Evolutionary conservation across 805 yeast species (phyloP), one percentile per base, ranked within the genome.

Genomic region (Allodekkera sacchari): DNA sequence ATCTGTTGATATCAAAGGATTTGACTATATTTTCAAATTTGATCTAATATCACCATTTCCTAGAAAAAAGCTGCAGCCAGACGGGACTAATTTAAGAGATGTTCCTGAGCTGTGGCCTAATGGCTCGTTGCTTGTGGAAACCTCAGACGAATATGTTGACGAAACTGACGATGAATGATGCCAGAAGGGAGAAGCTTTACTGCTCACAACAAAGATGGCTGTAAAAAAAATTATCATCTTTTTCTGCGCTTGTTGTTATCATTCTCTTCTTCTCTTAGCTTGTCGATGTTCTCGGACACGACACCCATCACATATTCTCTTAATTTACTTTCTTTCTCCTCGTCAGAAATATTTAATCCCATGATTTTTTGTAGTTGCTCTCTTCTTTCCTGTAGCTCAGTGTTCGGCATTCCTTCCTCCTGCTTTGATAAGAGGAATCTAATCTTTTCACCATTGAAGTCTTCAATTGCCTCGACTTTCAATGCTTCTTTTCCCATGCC

Each of bases 301-400:
- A 81, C 77, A 10, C 71, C 71, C 41, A 72, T 61, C 20, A 88
- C 74, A 44, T 80, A 71, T 25, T 74, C 74, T 47, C 80, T 74
- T 27, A 88, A 61, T 18, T 75, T 81, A 40, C 74, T 83, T 51
- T 87, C 95, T 3, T 89, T 84, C 47, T 84, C 78, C 4, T 78
- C 94, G 34, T 94, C 77, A 40, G 74, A 68, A 6, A 42, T 13
- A 3, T 32, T 28, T 12, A 38, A 27, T 11, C 47, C 39, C 40
- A 87, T 68, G 16, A 89, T 84, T 24, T 67, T 71, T 47, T 81
- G 83, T 16, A 89, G 61, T 48, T 70, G 64, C 43, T 63, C 61
- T 42, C 92, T 68, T 46, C 80, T 74, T 32, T 68, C 78, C 13
- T 68, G 64, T 20, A 66, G 74, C 8, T 61, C 62, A 15, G 60